Evolutionary conservation across 352 stramenopile species (phyloP).

Genomic region (Thraustochytrium sp.): DNA sequence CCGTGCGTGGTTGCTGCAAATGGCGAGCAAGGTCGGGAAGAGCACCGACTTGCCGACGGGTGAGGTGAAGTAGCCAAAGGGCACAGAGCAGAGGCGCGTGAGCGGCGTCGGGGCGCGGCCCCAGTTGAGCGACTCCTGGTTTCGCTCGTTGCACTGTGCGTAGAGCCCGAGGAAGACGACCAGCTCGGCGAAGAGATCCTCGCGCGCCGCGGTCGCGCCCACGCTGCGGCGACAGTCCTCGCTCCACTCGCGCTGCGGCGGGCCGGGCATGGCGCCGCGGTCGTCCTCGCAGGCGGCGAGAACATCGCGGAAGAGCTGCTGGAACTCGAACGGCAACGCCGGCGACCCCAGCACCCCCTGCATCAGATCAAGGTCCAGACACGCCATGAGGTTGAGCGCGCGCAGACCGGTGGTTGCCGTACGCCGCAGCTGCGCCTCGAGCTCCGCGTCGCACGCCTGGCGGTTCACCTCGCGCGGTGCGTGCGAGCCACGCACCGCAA

Average conservation of each 20-base stretch:
- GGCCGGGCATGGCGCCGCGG: background rate
- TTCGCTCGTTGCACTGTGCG: background rate
- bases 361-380: background rate
- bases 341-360: slow-evolving; percentile 1
- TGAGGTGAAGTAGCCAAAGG: slow-evolving; percentile 13
- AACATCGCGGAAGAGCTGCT: slow-evolving; percentile 36
- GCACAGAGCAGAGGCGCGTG: background rate
- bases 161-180: slow-evolving; percentile 33
- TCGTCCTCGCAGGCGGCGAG: background rate
- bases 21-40: slow-evolving; percentile 15
- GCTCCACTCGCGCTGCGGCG: background rate
- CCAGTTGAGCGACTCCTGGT: slow-evolving; percentile 38
- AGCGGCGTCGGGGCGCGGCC: background rate
- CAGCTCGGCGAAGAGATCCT: slow-evolving; percentile 30
- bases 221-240: background rate
- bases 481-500: background rate
- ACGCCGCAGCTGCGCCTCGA: background rate
- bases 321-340: slow-evolving; percentile 16
- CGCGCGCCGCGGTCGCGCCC: background rate
- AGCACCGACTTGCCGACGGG: slow-evolving; percentile 6
- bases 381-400: slow-evolving; percentile 17
- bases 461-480: background rate
- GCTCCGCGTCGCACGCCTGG: background rate
- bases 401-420: background rate
- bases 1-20: background rate